phyloP scores from a whole-genome alignment of 345 rosid species.

The Eucalyptus regnans region DNA sequence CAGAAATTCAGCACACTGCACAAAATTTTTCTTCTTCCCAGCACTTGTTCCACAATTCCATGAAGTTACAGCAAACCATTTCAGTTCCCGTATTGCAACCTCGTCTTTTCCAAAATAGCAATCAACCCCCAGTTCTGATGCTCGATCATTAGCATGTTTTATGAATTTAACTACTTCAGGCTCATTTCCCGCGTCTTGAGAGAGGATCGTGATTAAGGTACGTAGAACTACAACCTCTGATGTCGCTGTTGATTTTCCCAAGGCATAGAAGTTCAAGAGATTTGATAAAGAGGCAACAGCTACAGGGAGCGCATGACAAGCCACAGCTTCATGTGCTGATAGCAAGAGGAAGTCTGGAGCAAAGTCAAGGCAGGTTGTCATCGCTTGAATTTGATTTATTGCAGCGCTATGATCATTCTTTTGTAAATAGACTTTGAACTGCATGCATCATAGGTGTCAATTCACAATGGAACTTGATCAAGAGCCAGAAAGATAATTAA shows the following conservation, averaged over 20 bases:
- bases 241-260: conserved; percentile 56
- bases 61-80: conserved; percentile 79
- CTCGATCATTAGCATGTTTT: conserved; percentile 39
- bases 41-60: conserved; percentile 79
- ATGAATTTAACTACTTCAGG: conserved; percentile 47
- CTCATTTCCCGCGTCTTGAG: conserved; percentile 45
- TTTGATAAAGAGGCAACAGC: conserved; percentile 73
- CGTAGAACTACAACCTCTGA: conserved; percentile 80
- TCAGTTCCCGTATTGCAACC: conserved; percentile 60
- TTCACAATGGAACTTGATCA: background rate
- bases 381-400: conserved; percentile 61
- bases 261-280: conserved; percentile 47
- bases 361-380: conserved; percentile 70
- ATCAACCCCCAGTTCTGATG: conserved; percentile 58
- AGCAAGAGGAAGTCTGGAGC: conserved; percentile 76
- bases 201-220: conserved; percentile 56
- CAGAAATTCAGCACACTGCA: conserved; percentile 51
- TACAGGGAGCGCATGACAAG: conserved; percentile 64
- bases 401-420: conserved; percentile 45
- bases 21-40: conserved; percentile 65
- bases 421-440: conserved; percentile 82
- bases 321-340: conserved; percentile 94
- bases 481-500: conserved; percentile 4
- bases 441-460: conserved; percentile 1
- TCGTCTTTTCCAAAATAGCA: conserved; percentile 75